Conservation (phyloP, 1,284 basidiomycete species). For the Tetrapyrgos nigripes region DNA sequence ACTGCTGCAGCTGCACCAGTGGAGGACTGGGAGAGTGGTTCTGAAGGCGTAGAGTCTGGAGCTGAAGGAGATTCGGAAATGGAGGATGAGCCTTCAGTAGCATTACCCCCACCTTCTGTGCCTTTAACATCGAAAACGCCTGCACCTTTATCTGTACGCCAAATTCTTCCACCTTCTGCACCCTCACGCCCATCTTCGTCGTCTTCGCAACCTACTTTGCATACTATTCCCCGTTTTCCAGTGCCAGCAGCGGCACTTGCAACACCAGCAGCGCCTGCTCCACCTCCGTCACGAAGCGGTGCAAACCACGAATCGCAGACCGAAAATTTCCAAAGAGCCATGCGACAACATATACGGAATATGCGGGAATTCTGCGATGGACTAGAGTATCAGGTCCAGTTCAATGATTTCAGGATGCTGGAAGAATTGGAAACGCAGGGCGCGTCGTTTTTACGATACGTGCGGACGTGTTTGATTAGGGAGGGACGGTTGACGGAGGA, state of each 20-base stretch:
- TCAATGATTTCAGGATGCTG: constrained; percentile 30
- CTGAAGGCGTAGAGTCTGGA: background rate
- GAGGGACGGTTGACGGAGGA: constrained; percentile 8
- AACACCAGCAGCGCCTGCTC: background rate
- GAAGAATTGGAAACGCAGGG: constrained; percentile 35
- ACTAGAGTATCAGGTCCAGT: constrained; percentile 40
- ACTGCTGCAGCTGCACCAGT: background rate
- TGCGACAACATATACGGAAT: constrained; percentile 33
- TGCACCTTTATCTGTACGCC: too few species aligned
- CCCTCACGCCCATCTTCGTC: background rate
- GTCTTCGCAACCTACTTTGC: background rate
- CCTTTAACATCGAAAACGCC: background rate
- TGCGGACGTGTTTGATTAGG: constrained; percentile 13
- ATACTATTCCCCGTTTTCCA: background rate
- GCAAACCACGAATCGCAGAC: constrained; percentile 1
- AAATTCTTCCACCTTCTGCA: too few species aligned
- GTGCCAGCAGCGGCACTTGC: background rate
- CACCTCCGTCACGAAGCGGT: background rate
- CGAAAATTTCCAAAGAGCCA: constrained; percentile 30
- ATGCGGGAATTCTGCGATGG: constrained; percentile 41
- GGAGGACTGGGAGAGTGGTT: background rate
- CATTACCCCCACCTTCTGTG: background rate
- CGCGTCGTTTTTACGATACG: constrained; percentile 30
- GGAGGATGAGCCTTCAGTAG: background rate
- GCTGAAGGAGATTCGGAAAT: background rate